Evolutionary conservation across 169 alveolate species (phyloP).

Genomic region (Babesia gibsoni): DNA sequence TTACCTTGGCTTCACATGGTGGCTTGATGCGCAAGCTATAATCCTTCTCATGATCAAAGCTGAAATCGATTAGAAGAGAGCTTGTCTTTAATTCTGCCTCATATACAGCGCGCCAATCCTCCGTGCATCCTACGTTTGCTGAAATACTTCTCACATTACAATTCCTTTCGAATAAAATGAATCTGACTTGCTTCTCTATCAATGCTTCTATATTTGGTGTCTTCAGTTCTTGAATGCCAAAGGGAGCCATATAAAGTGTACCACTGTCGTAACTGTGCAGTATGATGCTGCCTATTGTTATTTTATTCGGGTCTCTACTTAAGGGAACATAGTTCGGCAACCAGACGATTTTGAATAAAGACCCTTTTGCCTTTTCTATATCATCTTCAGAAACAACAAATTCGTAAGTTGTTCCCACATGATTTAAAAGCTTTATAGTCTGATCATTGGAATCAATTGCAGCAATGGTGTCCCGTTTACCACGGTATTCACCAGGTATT

Average conservation of each 20-base stretch:
- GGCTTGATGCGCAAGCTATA: background rate
- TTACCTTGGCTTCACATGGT: background rate
- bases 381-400: background rate
- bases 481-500: slow-evolving; percentile 4
- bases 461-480: background rate
- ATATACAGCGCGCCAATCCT: background rate
- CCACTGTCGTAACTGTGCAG: background rate
- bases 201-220: no score
- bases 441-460: no score
- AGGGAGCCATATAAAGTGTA: background rate
- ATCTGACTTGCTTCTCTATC: background rate
- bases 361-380: no score
- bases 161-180: background rate
- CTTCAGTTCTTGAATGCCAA: slow-evolving; percentile 1
- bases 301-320: background rate
- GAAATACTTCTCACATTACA: no score
- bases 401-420: background rate
- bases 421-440: background rate
- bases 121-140: background rate
- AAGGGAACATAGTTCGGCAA: background rate
- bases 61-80: background rate
- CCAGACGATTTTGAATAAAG: background rate
- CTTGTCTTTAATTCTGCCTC: background rate
- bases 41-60: background rate
- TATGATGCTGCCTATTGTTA: background rate